Evolutionary conservation across 306 rosid species (phyloP).

Genomic region (Purshia tridentata): DNA sequence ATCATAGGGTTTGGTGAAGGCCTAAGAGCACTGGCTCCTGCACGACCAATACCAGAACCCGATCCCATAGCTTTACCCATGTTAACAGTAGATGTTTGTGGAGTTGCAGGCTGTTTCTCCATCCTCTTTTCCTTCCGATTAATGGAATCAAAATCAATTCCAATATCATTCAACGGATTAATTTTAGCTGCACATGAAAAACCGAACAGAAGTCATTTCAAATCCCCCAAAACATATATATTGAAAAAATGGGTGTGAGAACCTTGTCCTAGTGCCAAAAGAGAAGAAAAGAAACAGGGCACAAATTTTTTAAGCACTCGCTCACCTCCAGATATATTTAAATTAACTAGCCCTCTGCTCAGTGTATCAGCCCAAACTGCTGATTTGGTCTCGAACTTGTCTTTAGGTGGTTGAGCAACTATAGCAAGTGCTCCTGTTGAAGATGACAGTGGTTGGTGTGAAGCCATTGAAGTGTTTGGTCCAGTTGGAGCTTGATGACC

Average conservation of each 20-base stretch:
- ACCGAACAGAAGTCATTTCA: slow-evolving; percentile 15
- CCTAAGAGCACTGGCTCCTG: slow-evolving; percentile 70
- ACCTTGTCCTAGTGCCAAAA: not conserved
- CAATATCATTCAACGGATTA: slow-evolving; percentile 85
- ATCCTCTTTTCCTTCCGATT: slow-evolving; percentile 94
- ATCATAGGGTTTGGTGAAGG: slow-evolving; percentile 50
- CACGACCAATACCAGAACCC: slow-evolving; percentile 91
- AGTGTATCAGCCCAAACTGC: slow-evolving; percentile 96
- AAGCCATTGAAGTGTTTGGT: slow-evolving; percentile 43
- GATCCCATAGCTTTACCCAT: slow-evolving; percentile 99
- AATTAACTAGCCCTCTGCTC: slow-evolving; percentile 88
- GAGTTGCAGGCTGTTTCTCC: slow-evolving; percentile 73
- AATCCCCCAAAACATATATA: slow-evolving; percentile 10
- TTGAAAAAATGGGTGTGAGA: not conserved
- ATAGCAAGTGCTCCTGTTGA: slow-evolving; percentile 47
- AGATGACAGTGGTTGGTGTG: slow-evolving; percentile 42
- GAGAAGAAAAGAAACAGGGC: not conserved
- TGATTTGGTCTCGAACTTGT: slow-evolving; percentile 89
- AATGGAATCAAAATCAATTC: slow-evolving; percentile 89
- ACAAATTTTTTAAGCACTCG: slow-evolving; percentile 32
- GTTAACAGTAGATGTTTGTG: slow-evolving; percentile 65
- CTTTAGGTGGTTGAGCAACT: slow-evolving; percentile 66
- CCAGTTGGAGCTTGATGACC: slow-evolving; percentile 44
- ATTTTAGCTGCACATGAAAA: slow-evolving; percentile 68
- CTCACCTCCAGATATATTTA: slow-evolving; percentile 97